These are phyloP conservation scores for Suillus placidus DNA, from an alignment of 768 basidiomycete species.

Conservation along the genomic window DNA sequence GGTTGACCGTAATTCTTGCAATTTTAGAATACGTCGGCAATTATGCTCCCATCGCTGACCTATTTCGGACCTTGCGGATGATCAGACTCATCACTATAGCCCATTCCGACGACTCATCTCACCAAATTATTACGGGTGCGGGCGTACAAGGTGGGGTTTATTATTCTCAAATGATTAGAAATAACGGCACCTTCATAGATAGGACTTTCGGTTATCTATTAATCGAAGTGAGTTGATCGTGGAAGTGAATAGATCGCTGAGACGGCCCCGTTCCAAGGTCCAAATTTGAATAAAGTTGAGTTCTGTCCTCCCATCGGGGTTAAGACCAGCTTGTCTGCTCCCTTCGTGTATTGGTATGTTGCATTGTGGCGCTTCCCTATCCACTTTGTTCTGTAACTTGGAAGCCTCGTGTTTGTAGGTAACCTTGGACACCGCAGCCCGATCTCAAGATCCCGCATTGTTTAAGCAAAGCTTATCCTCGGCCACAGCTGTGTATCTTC, in stretches of 20 bases:
- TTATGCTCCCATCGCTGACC: conserved; percentile 11
- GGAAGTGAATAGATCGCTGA: neutral
- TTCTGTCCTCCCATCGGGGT: neutral
- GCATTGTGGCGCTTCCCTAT: conserved; percentile 2
- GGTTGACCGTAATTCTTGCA: neutral
- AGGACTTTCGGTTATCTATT: conserved; percentile 5
- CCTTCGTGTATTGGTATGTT: neutral
- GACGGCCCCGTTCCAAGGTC: neutral
- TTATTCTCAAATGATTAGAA: neutral
- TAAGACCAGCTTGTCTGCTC: neutral
- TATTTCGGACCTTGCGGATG: conserved; percentile 1
- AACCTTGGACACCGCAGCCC: conserved; percentile 6
- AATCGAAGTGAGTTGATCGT: neutral
- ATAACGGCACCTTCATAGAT: conserved; percentile 6
- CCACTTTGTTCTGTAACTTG: conserved; percentile 5
- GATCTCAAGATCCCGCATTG: neutral
- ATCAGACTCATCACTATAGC: neutral
- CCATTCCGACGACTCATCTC: neutral
- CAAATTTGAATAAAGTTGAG: conserved; percentile 6
- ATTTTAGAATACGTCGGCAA: conserved; percentile 5
- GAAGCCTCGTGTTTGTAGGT: conserved; percentile 6
- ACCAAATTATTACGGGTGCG: neutral
- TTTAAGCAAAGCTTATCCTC: conserved; percentile 1
- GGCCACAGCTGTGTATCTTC: neutral
- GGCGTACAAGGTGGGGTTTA: neutral